These are phyloP conservation scores for Volvox africanus DNA, from an alignment of 139 green algal species.

Conservation along the genomic window DNA sequence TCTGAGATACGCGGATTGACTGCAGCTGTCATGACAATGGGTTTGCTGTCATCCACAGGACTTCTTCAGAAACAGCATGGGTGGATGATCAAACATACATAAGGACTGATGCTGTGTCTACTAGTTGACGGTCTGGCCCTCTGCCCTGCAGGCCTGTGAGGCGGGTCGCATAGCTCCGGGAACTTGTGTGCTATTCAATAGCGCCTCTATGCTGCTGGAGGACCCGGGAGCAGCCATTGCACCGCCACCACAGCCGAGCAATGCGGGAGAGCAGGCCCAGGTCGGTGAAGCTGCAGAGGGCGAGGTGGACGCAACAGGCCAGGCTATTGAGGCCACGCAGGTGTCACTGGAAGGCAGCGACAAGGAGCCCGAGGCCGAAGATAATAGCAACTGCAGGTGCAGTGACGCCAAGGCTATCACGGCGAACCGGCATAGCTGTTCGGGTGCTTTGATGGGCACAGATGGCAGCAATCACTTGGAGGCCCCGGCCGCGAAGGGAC, in stretches of 20 bases:
- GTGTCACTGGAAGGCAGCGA: neutral
- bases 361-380: neutral
- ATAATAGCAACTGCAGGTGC: neutral
- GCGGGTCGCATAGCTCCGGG: constrained; percentile 53
- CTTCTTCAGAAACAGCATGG: too few relatives aligned
- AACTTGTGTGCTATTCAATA: constrained; percentile 73
- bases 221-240: constrained; percentile 29
- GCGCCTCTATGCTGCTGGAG: constrained; percentile 70
- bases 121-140: neutral
- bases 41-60: too few relatives aligned
- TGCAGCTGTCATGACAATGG: too few relatives aligned
- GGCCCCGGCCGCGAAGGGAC: too few relatives aligned
- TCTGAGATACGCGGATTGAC: too few relatives aligned
- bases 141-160: constrained; percentile 52
- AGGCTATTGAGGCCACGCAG: neutral
- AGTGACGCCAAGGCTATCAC: neutral
- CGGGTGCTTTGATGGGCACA: too few relatives aligned
- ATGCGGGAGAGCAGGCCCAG: neutral
- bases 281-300: too few relatives aligned
- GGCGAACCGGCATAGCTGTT: too few relatives aligned
- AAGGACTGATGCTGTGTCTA: too few relatives aligned
- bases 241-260: neutral
- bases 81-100: too few relatives aligned
- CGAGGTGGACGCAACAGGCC: too few relatives aligned
- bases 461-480: too few relatives aligned